Evolutionary conservation across 495 filamentous ascomycete species (phyloP), one percentile per base, ranked within the genome.

Genomic region (Sordaria brevicollis): DNA sequence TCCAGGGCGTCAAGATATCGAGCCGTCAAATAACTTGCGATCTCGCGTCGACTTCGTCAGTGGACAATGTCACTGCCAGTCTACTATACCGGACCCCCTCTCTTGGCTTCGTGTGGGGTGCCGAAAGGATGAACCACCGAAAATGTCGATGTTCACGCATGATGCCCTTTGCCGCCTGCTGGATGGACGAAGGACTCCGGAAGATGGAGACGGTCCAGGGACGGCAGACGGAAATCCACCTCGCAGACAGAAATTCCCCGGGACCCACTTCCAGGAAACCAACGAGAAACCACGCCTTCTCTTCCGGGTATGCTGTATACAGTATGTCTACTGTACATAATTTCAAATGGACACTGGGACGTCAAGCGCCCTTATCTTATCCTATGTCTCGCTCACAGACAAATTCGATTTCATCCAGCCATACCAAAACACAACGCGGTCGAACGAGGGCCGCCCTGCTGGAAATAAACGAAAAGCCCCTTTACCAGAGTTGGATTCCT

Each of bases 11-110:
- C 49, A 31, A 57, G 21, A 17, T 35, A 31, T 69, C 70, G 70
- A 68, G 68, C 74, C 68, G 72, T 71, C 71, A 71, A 57, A 39
- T 65, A 67, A 57, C 67, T 71, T 49, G 39, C 74, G 72, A 67
- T 67, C 71, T 62, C 49, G 21, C 49, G 33, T 31, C 25, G 17
- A 57, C 21, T 21, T 57, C 43, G 43, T 57, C 25, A 17, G 25
- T 31, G 49, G 49, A 11, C 25, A 25, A 29, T 57, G 29, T 8
- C 49, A 57, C 49, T 62, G 25, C n/a, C n/a, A n/a, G n/a, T n/a
- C n/a, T n/a, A n/a, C n/a, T n/a, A 62, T 29, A 25, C 25, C 49
- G 13, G 49, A 31, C 25, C 49, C 43, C 25, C 25, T 62, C 49
- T 62, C 49, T 62, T 62, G 49, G 49, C 25, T 62, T 29, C 49